Base-by-base conservation (phyloP, 2,329 filamentous ascomycete species). In the Botrytis hyacinthi region DNA sequence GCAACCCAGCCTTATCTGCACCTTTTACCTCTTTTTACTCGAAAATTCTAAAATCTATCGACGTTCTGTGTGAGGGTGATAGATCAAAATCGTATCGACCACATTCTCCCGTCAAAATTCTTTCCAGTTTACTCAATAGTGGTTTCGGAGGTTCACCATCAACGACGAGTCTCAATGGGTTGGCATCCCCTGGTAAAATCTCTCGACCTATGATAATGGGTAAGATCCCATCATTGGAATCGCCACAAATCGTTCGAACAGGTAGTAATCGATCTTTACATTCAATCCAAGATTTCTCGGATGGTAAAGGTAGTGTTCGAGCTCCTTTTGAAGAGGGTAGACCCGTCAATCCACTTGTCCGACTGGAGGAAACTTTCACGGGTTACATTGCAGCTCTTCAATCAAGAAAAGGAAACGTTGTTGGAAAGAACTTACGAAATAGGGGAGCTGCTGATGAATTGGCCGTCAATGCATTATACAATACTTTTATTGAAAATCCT, bases 381-480 rank as follows among this genome's bases (percentile, higher is more conserved):
- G 92, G 93, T 32, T 97, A 97, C 78, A 89, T 95, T 63, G 89
- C 95, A 62, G 92, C 93, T 54, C 85, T 98, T 46, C 93, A 96
- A 79, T 91, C 92, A 57, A 90, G 94, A 60, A 97, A 95, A 81
- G 95, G 95, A 46, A 94, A 94, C 78, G 93, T 97, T 73, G 88
- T 97, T 29, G 94, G 93, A 29, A 90, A 92, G 46, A 90, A 89
- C 40, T 85, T 98, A 46, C 88, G 94, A 68, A 91, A 89, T 76
- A 88, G 95, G 74, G 85, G 87, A 18, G 83, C 84, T 42, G 93
- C 91, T 3, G 93, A 97, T 80, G 92, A 95, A 79, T 86, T 95
- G 10, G 85, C 89, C 1, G 92, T 97, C 77, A 97, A 97, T 79
- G 94, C 97, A 78, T 85, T 98, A 2, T 98, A 97, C 83, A 97